Percentiles rank a stretch among this genome's conserved stretches.
phyloP scores from a whole-genome alignment of 768 basidiomycete species.

The Suillus luteus region DNA sequence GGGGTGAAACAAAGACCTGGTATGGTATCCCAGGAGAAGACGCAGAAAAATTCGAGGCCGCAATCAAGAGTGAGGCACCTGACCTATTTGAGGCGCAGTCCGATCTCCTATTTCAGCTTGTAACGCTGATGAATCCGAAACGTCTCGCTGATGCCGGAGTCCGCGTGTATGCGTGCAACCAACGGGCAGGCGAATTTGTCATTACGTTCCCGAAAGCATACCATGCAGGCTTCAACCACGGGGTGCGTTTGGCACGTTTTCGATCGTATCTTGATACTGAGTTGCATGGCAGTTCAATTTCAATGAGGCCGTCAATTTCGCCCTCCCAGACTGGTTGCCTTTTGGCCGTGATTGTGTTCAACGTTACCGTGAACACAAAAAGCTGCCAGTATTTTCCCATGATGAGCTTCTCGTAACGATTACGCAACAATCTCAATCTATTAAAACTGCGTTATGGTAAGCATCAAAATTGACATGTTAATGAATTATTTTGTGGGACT shows the following conservation, averaged over 20 bases:
- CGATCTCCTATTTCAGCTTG: slow-evolving; percentile 94
- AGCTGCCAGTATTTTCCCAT: slow-evolving; percentile 97
- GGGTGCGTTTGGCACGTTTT: slow-evolving; percentile 57
- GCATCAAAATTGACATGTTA: slow-evolving; percentile 28
- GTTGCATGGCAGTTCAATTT: slow-evolving; percentile 77
- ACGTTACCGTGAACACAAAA: slow-evolving; percentile 87
- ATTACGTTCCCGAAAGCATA: slow-evolving; percentile 98
- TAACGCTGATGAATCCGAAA: slow-evolving; percentile 96
- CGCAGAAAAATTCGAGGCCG: slow-evolving; percentile 94
- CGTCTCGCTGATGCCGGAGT: slow-evolving; percentile 86
- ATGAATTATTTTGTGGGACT: slow-evolving; percentile 20
- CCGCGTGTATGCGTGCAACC: slow-evolving; percentile 91
- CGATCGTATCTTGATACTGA: slow-evolving; percentile 17
- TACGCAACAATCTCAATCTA: slow-evolving; percentile 89
- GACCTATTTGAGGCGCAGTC: slow-evolving; percentile 98
- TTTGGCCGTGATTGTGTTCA: slow-evolving; percentile 86
- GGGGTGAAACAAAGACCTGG: slow-evolving; percentile 99
- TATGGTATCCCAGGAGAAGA: slow-evolving; percentile 97
- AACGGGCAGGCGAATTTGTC: slow-evolving; percentile 96
- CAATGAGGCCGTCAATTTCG: slow-evolving; percentile 99
- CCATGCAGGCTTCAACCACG: slow-evolving; percentile 98
- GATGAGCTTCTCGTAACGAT: slow-evolving; percentile 98
- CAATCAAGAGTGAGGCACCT: slow-evolving; percentile 92
- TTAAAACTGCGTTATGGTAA: slow-evolving; percentile 92
- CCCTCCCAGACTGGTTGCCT: slow-evolving; percentile 92